phyloP scores from a whole-genome alignment of 2,329 filamentous ascomycete genomes.

The Talaromyces sp. region DNA sequence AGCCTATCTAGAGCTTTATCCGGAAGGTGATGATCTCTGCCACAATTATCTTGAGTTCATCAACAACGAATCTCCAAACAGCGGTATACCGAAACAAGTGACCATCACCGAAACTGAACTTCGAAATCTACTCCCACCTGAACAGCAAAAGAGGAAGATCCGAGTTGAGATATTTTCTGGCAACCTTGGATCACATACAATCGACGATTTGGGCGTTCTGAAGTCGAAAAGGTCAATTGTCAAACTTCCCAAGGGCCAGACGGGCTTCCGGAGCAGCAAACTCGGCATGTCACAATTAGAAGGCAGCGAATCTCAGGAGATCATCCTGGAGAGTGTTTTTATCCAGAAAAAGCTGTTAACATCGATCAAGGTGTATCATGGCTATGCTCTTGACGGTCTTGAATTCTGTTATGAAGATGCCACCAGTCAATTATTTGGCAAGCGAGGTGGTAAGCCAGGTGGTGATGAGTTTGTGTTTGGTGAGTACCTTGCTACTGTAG shows the following conservation, averaged over 20 bases:
- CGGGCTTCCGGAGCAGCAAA: constrained; percentile 71
- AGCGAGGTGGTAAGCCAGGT: constrained; percentile 65
- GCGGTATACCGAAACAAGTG: constrained; percentile 66
- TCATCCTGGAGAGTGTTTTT: constrained; percentile 68
- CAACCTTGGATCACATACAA: constrained; percentile 67
- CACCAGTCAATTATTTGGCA: constrained; percentile 81
- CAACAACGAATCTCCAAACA: constrained; percentile 56
- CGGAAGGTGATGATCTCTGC: constrained; percentile 76
- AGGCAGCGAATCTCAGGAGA: constrained; percentile 65
- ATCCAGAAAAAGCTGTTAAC: constrained; percentile 70
- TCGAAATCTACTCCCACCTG: constrained; percentile 67
- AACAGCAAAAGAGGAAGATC: constrained; percentile 64
- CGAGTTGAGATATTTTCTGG: constrained; percentile 72
- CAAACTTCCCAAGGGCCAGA: constrained; percentile 71
- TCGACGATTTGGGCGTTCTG: constrained; percentile 72
- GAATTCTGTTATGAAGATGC: constrained; percentile 92
- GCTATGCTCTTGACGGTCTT: constrained; percentile 73
- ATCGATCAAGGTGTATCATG: constrained; percentile 72
- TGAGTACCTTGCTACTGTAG: constrained; percentile 42
- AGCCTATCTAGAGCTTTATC: constrained; percentile 78
- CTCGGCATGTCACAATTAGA: constrained; percentile 70
- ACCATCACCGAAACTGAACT: constrained; percentile 72
- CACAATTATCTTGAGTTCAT: constrained; percentile 77
- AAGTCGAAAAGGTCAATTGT: constrained; percentile 68
- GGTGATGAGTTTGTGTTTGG: constrained; percentile 75